These are phyloP conservation scores for Peronospora belbahrii DNA, from an alignment of 352 stramenopile genomes.

Conservation along the genomic window DNA sequence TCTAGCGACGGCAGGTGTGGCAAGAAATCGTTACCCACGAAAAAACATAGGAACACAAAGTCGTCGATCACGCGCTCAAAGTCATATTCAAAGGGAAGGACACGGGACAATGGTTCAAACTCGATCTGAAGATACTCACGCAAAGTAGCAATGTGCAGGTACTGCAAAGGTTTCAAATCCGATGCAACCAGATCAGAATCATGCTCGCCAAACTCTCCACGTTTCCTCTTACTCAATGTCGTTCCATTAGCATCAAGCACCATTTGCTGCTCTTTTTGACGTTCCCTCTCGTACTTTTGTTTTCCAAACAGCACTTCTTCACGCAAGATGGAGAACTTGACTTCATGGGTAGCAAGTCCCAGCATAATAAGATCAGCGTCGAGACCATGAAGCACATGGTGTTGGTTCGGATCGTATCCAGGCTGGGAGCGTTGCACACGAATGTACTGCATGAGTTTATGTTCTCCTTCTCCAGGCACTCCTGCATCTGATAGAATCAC, in stretches of 20 bases:
- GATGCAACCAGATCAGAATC: constrained; percentile 65
- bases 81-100: constrained; percentile 91
- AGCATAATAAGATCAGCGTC: constrained; percentile 99
- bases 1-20: constrained; percentile 96
- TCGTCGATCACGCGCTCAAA: constrained; percentile 98
- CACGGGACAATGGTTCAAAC: constrained; percentile 78
- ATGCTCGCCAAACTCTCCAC: constrained; percentile 81
- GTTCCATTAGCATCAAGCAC: constrained; percentile 71
- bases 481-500: constrained; percentile 94
- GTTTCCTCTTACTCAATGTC: constrained; percentile 60
- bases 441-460: constrained; percentile 99
- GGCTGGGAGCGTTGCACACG: constrained; percentile 90
- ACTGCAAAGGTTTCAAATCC: constrained; percentile 90
- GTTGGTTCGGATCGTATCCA: constrained; percentile 95
- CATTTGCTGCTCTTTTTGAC: constrained; percentile 54
- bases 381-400: constrained; percentile 96
- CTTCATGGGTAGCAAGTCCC: constrained; percentile 96
- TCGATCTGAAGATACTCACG: constrained; percentile 92
- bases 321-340: constrained; percentile 97
- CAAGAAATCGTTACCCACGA: constrained; percentile 99
- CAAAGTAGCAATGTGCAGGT: constrained; percentile 89
- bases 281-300: constrained; percentile 68
- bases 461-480: constrained; percentile 97
- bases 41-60: constrained; percentile 99
- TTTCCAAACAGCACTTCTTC: constrained; percentile 90